These are phyloP conservation scores for Guyanaporus albipodus DNA, from an alignment of 768 basidiomycete species.

Conservation along the genomic window DNA sequence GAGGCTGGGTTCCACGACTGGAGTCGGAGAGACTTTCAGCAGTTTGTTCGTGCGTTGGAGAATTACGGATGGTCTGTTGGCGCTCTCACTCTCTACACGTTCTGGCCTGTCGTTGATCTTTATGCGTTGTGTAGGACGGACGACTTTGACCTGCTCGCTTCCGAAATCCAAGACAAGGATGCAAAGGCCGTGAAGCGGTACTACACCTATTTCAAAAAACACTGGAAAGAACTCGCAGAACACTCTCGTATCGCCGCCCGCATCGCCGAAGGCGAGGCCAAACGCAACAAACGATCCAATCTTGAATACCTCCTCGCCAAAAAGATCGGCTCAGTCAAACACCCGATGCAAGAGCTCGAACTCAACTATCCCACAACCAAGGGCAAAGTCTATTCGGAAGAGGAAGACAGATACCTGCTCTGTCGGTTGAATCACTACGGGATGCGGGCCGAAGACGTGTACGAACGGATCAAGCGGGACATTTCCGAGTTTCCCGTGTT, in stretches of 20 bases:
- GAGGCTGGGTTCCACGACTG: slow-evolving; percentile 84
- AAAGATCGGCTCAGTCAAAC: slow-evolving; percentile 79
- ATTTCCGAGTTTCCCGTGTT: slow-evolving; percentile 97
- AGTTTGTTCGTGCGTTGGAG: slow-evolving; percentile 78
- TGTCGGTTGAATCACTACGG: slow-evolving; percentile 89
- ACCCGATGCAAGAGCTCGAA: slow-evolving; percentile 96
- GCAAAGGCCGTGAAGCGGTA: slow-evolving; percentile 75
- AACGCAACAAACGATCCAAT: slow-evolving; percentile 82
- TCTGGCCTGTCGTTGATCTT: neutral
- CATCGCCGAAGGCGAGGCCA: slow-evolving; percentile 84
- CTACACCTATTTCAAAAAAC: slow-evolving; percentile 80
- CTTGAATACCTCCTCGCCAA: slow-evolving; percentile 71
- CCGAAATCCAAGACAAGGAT: slow-evolving; percentile 82
- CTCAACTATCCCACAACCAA: slow-evolving; percentile 94
- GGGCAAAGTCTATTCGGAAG: slow-evolving; percentile 94
- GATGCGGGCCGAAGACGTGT: slow-evolving; percentile 83
- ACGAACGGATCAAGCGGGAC: slow-evolving; percentile 94
- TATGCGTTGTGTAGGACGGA: slow-evolving; percentile 46
- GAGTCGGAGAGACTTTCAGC: slow-evolving; percentile 92
- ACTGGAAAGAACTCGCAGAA: slow-evolving; percentile 75
- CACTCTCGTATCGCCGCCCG: slow-evolving; percentile 77
- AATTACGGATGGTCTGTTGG: slow-evolving; percentile 70
- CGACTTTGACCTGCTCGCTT: slow-evolving; percentile 62
- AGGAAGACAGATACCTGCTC: slow-evolving; percentile 94
- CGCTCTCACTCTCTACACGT: neutral